These are phyloP conservation scores for Cladosporium sp. DNA, from an alignment of 2,329 filamentous ascomycete species.

Conservation along the genomic window DNA sequence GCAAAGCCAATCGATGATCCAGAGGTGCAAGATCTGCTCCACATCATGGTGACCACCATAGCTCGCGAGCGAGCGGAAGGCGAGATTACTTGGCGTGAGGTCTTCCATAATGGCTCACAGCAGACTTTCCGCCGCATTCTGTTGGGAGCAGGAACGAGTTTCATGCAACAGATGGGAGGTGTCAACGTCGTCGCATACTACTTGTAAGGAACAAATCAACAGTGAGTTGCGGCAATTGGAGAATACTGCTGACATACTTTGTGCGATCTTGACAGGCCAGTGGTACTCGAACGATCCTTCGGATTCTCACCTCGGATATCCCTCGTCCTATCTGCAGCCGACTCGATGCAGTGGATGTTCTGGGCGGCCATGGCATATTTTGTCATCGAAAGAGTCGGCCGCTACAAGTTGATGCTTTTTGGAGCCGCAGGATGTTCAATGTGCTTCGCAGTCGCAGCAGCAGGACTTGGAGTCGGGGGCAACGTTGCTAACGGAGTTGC, in stretches of 20 bases:
- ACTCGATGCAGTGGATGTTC: constrained; percentile 24
- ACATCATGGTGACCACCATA: constrained; percentile 24
- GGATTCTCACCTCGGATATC: constrained; percentile 23
- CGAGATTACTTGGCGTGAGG: constrained; percentile 20
- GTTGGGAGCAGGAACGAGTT: constrained; percentile 52
- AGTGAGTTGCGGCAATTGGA: background rate
- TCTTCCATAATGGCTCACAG: constrained; percentile 22
- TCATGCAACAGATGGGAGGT: constrained; percentile 25
- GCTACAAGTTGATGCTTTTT: constrained; percentile 23
- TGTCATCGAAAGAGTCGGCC: constrained; percentile 21
- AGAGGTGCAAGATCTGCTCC: constrained; percentile 18
- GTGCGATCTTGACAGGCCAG: constrained; percentile 3
- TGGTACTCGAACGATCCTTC: constrained; percentile 23
- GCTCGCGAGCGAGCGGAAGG: constrained; percentile 22
- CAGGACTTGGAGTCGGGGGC: constrained; percentile 18
- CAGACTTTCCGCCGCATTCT: constrained; percentile 67
- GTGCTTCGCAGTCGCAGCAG: constrained; percentile 22
- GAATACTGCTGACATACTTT: background rate
- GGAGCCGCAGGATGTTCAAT: constrained; percentile 20
- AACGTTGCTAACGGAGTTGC: constrained; percentile 22
- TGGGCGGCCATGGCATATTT: constrained; percentile 19
- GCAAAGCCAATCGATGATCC: constrained; percentile 19
- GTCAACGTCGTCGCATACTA: constrained; percentile 21
- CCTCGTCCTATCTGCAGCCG: constrained; percentile 21
- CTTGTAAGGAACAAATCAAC: background rate